Base-by-base conservation (phyloP, 2,329 filamentous ascomycete species). In the Fusarium sp. region DNA sequence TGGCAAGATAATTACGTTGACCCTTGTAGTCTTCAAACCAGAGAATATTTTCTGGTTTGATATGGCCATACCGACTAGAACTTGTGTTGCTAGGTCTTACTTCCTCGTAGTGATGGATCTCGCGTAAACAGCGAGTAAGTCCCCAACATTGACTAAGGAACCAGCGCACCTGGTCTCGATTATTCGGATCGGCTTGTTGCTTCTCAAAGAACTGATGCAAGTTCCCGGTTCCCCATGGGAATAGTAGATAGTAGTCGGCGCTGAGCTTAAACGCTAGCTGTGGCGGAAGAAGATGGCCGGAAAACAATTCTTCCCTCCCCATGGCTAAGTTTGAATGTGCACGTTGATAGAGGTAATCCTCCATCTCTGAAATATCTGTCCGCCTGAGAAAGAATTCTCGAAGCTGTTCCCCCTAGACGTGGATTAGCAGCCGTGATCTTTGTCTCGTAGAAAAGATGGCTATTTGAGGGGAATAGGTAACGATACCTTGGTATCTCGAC, bases 21-120 rank as follows among this genome's bases (percentile, higher is more conserved):
- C 23, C 50, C 2, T 48, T 16, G 23, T 55, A 55, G 11, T 41
- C 16, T 4, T 48, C 15, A 15, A 61, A 71, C 64, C 15, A 61
- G 30, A 61, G 36, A 23, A 55, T 61, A 41, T 55, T 61, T 27
- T 61, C n/a, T n/a, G n/a, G n/a, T n/a, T n/a, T n/a, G n/a, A n/a
- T n/a, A n/a, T n/a, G n/a, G n/a, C n/a, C n/a, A n/a, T n/a, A n/a
- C n/a, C n/a, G n/a, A n/a, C n/a, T n/a, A n/a, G n/a, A n/a, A n/a
- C n/a, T n/a, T n/a, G n/a, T n/a, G n/a, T n/a, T n/a, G n/a, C n/a
- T n/a, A n/a, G n/a, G n/a, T n/a, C n/a, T n/a, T n/a, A n/a, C n/a
- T n/a, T n/a, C n/a, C n/a, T n/a, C n/a, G n/a, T n/a, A n/a, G n/a
- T n/a, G n/a, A 13, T 37, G 34, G 9, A 37, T 37, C 15, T 37